A percentile compares a stretch with the other conserved stretches of the same genome.
phyloP scores from a whole-genome alignment of 805 yeast genomes.

The Ogataea parapolymorpha region DNA sequence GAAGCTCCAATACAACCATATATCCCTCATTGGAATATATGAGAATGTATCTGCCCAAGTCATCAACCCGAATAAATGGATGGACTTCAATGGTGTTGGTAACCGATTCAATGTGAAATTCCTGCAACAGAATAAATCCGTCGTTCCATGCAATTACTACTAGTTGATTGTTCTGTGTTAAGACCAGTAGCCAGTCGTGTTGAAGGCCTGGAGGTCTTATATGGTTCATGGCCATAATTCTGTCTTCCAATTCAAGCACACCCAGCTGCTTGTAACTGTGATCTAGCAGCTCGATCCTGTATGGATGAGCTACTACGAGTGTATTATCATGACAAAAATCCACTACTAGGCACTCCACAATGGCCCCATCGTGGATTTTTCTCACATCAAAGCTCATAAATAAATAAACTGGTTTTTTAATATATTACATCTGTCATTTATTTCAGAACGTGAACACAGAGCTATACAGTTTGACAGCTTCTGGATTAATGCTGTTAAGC shows the following conservation, averaged over 20 bases:
- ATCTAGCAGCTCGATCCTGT: slow-evolving; percentile 6
- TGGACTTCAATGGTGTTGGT: slow-evolving; percentile 9
- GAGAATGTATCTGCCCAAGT: slow-evolving; percentile 17
- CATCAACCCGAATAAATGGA: slow-evolving; percentile 23
- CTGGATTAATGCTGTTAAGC: slow-evolving; percentile 12
- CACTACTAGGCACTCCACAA: slow-evolving; percentile 7
- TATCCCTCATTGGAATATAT: slow-evolving; percentile 21
- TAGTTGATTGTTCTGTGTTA: slow-evolving; percentile 24
- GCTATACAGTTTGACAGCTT: slow-evolving; percentile 13
- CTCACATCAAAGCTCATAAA: slow-evolving; percentile 4
- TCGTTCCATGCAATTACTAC: slow-evolving; percentile 17
- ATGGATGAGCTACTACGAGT: slow-evolving; percentile 8
- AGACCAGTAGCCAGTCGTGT: slow-evolving; percentile 22
- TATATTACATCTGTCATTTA: slow-evolving; percentile 3
- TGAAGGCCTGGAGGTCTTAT: slow-evolving; percentile 17
- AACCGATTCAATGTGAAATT: slow-evolving; percentile 13
- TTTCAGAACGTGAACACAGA: slow-evolving; percentile 17
- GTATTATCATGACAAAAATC: slow-evolving; percentile 2
- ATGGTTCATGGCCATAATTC: slow-evolving; percentile 20
- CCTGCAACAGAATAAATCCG: slow-evolving; percentile 17
- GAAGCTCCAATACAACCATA: slow-evolving; percentile 20
- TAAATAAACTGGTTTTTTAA: not conserved
- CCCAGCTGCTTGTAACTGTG: not conserved
- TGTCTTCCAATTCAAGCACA: slow-evolving; percentile 6
- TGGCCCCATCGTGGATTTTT: slow-evolving; percentile 1